Base-by-base conservation (phyloP, 78 protist species). In the Dictyostelium capitatum region DNA sequence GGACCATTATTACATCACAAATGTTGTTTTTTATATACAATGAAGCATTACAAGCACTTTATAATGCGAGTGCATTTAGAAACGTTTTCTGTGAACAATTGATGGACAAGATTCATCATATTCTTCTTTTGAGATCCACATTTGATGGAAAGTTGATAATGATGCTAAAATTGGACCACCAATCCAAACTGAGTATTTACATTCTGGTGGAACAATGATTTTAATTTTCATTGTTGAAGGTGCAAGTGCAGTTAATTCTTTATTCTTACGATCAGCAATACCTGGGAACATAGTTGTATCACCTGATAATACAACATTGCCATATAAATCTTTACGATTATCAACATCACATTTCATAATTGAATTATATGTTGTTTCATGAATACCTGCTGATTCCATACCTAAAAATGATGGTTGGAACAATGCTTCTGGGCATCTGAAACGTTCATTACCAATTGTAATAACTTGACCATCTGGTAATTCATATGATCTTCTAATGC, bases 341-440 rank as follows among this genome's bases (percentile, higher is more conserved):
- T 96, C 97, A 2, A 81, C 32, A 32, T 90, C 84, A 80, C 97
- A 92, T 73, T 59, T 81, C 82, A 32, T 51, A 6, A 90, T 75
- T 28, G 95, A 97, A 95, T 37, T 96, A 74, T 37, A 69, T 8
- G 82, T 79, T 37, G 51, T 79, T 20, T 79, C 89, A 7, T 82
- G 89, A 11, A 62, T 82, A 47, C 90, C 99, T 8, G 75, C 92
- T 10, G 79, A 59, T 65, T 96, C 97, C 69, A 89, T 43, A 62
- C 98, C 98, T 23, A 98, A 32, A 79, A 96, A 17, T 20, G 95
- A 50, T 10, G 99, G 99, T 82, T 91, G 89, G 95, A 97, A 97
- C 10, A 97, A 90, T 6, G 95, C 97, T 83, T 97, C 99, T 8
- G 97, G 92, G 74, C 95, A 90, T 20, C 69, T n/a, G 69, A 59